Base-by-base conservation (phyloP, 192 early-diverging fungal genomes). In the Rhizophagus clarus region DNA sequence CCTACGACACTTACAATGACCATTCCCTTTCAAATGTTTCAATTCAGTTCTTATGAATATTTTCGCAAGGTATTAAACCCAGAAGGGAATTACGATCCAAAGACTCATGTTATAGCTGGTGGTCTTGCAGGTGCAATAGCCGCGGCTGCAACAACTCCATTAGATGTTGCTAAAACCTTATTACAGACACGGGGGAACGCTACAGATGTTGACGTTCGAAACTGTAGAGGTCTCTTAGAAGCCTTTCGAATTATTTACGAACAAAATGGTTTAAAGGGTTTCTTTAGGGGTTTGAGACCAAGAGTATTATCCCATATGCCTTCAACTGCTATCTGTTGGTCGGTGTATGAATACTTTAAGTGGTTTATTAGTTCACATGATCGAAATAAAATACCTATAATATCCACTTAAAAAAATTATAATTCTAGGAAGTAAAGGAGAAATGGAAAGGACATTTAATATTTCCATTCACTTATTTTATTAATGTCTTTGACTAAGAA, bases 81-180 rank as follows among this genome's bases (percentile, higher is more conserved):
- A 7, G 66, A 85, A 0, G 93, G 94, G 66, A 61, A 62, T 0
- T 99, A 99, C 82, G 94, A 96, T 83, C 97, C 97, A 15, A 82
- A 89, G 45, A 94, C 94, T 1, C 97, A 99, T 80, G 90, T 96
- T 62, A 81, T 90, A 1, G 92, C 96, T 15, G 97, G 97, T 20
- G 97, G 91, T 26, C 81, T 95, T 67, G 97, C 97, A 6, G 97
- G 97, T 60, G 95, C 93, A 0, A 80, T 96, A 3, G 97, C 97
- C 1, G 92, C 95, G 1, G 90, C 94, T 15, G 83, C 93, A 42
- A 99, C 97, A 0, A 99, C 94, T 29, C 97, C 97, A 1, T 84
- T 99, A n/a, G 97, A 99, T 84, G 96, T 97, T 20, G 92, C 93
- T 45, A 98, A 98, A 83, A 99, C 97, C n/a, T 82, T 97, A 74